These are phyloP conservation scores for Arthrobotrys musiformis DNA, from an alignment of 2,329 filamentous ascomycete species.

Conservation along the genomic window DNA sequence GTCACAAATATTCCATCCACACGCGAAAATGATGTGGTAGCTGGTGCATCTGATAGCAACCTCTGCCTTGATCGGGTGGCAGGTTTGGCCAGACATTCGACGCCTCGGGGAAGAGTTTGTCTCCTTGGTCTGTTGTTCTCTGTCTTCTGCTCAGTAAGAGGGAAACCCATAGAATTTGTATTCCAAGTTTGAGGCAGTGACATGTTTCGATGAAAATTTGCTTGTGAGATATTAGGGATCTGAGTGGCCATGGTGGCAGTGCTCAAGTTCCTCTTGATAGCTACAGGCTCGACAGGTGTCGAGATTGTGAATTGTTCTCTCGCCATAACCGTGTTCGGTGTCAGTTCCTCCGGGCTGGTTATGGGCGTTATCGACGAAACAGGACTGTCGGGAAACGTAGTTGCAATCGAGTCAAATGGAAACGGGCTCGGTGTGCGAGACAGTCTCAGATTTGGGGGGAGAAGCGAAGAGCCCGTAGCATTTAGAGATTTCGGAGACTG, in stretches of 20 bases:
- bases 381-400: constrained; percentile 48
- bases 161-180: background rate
- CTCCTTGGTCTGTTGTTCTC: constrained; percentile 5
- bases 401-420: constrained; percentile 30
- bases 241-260: too few relatives aligned
- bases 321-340: constrained; percentile 20
- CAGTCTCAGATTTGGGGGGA: constrained; percentile 21
- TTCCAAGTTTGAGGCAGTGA: constrained; percentile 36
- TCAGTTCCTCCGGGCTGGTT: constrained; percentile 49
- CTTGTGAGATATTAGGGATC: background rate
- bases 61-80: constrained; percentile 23
- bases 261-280: constrained; percentile 6
- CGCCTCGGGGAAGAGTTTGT: constrained; percentile 14
- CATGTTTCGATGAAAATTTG: constrained; percentile 26
- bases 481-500: constrained; percentile 50
- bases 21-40: constrained; percentile 32
- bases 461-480: constrained; percentile 19
- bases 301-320: constrained; percentile 20
- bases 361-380: constrained; percentile 47
- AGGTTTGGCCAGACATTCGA: constrained; percentile 29
- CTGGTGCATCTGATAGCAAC: constrained; percentile 25
- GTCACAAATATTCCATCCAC: constrained; percentile 55
- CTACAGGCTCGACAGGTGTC: background rate
- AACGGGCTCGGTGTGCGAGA: constrained; percentile 53
- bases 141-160: background rate